Base-by-base conservation (phyloP, 2,329 filamentous ascomycete genomes). In the Cytospora mali region DNA sequence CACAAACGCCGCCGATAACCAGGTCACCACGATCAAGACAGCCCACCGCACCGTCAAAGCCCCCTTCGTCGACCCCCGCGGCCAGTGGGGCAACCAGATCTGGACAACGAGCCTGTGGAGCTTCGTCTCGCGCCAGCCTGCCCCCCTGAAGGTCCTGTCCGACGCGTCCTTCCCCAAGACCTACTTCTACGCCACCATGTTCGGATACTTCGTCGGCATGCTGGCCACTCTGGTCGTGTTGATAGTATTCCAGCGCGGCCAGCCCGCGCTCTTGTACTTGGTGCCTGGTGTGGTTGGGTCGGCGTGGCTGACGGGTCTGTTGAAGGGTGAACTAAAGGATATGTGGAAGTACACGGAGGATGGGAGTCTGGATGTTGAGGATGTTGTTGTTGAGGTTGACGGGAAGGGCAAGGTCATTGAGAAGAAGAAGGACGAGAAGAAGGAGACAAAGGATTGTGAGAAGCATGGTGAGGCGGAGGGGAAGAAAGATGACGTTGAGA, bases 181-280 rank as follows among this genome's bases (percentile, higher is more conserved):
- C 0, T 98, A 97, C 74, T 98, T 99, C 74, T 82, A 85, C 63
- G 89, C 92, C 6, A 86, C 89, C 39, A 72, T 97, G 66, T 70
- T 83, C 2, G 94, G 93, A 0, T 99, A 98, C 74, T 70, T 90
- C 0, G 54, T 88, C 4, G 93, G 92, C 0, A 91, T 98, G 87
- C 66, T 92, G 2, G 79, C 82, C 2, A 97, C 94, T 0, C 76
- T 97, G 21, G 78, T 83, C 0, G 90, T 93, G 69, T 89, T 98
- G 77, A 81, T 93, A 55, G 77, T 92, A 11, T 95, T 87, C 71
- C 83, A 89, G 53, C 92, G 92, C 66, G 92, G 91, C 3, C 94
- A 99, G 72, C 94, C 94, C 0, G 94, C 95, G 9, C 81, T 99
- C 33, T 79, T 99, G 16, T 98, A 98, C 72, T 85, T 99, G 7